Evolutionary conservation across 2,329 filamentous ascomycete species (phyloP).

Genomic region (Claviceps sp.): DNA sequence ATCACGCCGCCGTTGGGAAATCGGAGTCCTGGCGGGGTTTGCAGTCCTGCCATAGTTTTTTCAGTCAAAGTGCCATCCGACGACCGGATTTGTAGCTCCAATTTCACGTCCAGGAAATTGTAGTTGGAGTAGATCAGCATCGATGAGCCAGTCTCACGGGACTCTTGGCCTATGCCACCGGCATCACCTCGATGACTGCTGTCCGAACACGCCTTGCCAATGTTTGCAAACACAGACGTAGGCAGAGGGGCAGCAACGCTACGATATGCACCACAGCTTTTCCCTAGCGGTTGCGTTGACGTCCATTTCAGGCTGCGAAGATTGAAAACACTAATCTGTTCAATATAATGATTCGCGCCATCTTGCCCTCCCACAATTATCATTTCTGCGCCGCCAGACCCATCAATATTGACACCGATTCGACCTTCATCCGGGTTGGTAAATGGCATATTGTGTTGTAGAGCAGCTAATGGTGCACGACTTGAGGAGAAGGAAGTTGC

Average conservation of each 20-base stretch:
- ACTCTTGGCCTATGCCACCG: slow-evolving; percentile 36
- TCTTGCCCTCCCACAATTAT: slow-evolving; percentile 93
- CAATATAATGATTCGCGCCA: slow-evolving; percentile 95
- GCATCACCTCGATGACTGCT: slow-evolving; percentile 28
- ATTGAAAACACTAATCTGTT: slow-evolving; percentile 98
- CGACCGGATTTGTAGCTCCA: slow-evolving; percentile 80
- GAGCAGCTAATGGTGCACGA: slow-evolving; percentile 69
- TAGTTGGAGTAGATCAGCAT: slow-evolving; percentile 99
- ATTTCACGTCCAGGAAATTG: slow-evolving; percentile 93
- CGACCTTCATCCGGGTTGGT: slow-evolving; percentile 76
- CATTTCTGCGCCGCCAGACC: slow-evolving; percentile 89
- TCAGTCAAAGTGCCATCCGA: slow-evolving; percentile 76
- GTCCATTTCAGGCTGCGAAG: slow-evolving; percentile 92
- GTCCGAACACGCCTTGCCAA: slow-evolving; percentile 45
- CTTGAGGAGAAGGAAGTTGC: slow-evolving; percentile 76
- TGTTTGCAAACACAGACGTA: slow-evolving; percentile 47
- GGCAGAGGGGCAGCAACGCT: slow-evolving; percentile 83
- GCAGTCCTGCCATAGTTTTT: slow-evolving; percentile 74
- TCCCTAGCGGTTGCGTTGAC: slow-evolving; percentile 70
- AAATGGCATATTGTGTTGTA: slow-evolving; percentile 78
- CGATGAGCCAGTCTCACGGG: slow-evolving; percentile 44
- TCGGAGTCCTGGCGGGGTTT: slow-evolving; percentile 80
- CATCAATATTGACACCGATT: slow-evolving; percentile 80
- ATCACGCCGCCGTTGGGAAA: slow-evolving; percentile 95
- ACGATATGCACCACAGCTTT: slow-evolving; percentile 90